Evolutionary conservation across 148 eudicot genomes (phyloP).

Genomic region (Cornus controversa): DNA sequence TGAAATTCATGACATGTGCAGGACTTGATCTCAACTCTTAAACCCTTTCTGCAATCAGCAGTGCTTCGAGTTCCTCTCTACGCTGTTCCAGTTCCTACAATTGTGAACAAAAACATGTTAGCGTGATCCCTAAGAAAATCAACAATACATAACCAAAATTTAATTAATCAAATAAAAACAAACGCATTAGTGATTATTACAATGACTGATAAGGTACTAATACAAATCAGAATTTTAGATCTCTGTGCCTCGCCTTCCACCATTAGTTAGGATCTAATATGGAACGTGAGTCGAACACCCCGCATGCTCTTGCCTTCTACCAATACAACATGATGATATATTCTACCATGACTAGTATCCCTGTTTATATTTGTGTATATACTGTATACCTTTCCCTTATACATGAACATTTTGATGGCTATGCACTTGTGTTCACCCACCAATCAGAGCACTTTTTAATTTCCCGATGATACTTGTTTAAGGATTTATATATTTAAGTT

Average conservation of each 20-base stretch:
- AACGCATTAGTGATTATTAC: neutral
- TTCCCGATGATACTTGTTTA: neutral
- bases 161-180: neutral
- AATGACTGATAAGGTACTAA: too few species aligned
- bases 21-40: slow-evolving; percentile 17
- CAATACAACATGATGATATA: too few species aligned
- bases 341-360: too few species aligned
- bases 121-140: neutral
- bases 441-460: neutral
- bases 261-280: too few species aligned
- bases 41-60: slow-evolving; percentile 45
- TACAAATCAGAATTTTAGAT: too few species aligned
- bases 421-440: neutral
- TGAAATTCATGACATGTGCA: neutral
- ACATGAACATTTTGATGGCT: neutral
- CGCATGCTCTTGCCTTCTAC: too few species aligned
- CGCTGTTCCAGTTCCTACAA: slow-evolving; percentile 75
- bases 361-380: neutral
- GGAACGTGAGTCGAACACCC: too few species aligned
- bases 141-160: neutral
- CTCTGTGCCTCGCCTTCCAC: too few species aligned
- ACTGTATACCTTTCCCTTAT: neutral
- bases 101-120: neutral
- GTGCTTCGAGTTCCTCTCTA: slow-evolving; percentile 72
- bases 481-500: too few species aligned